These are phyloP conservation scores for Corylus americana DNA, from an alignment of 306 rosid species.

Conservation along the genomic window DNA sequence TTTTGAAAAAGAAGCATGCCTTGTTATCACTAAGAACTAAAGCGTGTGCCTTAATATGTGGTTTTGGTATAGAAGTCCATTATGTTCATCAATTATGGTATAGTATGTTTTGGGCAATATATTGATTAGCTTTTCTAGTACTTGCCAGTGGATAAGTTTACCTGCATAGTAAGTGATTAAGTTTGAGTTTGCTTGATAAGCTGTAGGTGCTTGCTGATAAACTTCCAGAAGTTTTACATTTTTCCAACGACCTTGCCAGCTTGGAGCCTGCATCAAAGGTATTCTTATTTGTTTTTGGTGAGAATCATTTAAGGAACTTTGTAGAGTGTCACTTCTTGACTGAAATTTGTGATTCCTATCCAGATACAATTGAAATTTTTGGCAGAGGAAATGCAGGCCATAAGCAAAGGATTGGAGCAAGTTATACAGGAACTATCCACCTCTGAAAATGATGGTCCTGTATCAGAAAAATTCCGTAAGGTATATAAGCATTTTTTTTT, in stretches of 20 bases:
- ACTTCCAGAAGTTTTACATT: conserved; percentile 84
- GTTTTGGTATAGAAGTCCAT: background rate
- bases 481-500: conserved; percentile 29
- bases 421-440: conserved; percentile 74
- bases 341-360: conserved; percentile 24
- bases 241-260: conserved; percentile 70
- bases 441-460: conserved; percentile 82
- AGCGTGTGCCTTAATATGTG: background rate
- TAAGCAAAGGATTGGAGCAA: conserved; percentile 92
- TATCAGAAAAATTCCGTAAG: conserved; percentile 70
- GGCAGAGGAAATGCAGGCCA: conserved; percentile 96
- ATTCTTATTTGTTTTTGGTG: conserved; percentile 25
- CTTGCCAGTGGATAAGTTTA: conserved; percentile 21
- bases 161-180: conserved; percentile 21
- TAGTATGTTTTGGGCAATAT: conserved; percentile 10
- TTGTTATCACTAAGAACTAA: background rate
- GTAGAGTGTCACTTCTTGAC: conserved; percentile 13
- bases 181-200: conserved; percentile 22
- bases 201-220: conserved; percentile 72
- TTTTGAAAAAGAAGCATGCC: background rate
- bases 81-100: conserved; percentile 13
- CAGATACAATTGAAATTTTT: conserved; percentile 81
- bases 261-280: conserved; percentile 92
- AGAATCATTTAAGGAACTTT: background rate
- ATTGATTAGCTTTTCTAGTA: conserved; percentile 6